Evolutionary conservation across 2,329 filamentous ascomycete genomes (phyloP).

Genomic region (Fusarium nisikadoi): DNA sequence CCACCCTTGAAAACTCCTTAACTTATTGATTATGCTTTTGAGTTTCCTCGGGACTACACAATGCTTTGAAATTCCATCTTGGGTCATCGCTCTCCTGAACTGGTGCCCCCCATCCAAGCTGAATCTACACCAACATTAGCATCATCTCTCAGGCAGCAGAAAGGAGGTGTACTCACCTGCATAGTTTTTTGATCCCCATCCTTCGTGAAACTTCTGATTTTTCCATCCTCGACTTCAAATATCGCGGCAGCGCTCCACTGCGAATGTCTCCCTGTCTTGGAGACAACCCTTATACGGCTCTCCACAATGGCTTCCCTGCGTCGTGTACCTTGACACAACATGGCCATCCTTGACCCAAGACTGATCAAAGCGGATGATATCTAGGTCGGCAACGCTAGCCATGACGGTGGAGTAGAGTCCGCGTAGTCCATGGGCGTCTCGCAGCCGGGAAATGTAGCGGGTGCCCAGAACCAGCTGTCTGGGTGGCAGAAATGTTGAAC

Average conservation of each 20-base stretch:
- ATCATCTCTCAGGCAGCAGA: background rate
- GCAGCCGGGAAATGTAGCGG: constrained; percentile 29
- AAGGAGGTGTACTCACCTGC: background rate
- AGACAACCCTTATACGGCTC: constrained; percentile 39
- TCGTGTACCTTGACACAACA: constrained; percentile 40
- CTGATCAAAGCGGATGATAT: constrained; percentile 39
- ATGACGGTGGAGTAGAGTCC: constrained; percentile 38
- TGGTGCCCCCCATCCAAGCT: constrained; percentile 41
- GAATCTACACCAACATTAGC: constrained; percentile 27
- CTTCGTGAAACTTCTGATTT: constrained; percentile 27
- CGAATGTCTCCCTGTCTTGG: constrained; percentile 30
- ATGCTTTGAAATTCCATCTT: constrained; percentile 34
- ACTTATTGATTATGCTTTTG: constrained; percentile 5
- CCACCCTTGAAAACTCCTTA: background rate
- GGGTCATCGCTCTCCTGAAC: constrained; percentile 37
- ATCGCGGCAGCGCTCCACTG: constrained; percentile 35
- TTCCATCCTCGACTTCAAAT: constrained; percentile 38
- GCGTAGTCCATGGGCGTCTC: constrained; percentile 38
- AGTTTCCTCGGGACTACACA: constrained; percentile 20
- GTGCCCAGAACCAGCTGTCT: constrained; percentile 34
- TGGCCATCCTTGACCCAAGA: constrained; percentile 40
- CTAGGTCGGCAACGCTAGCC: constrained; percentile 35
- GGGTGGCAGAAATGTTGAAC: constrained; percentile 23
- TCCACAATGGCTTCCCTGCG: constrained; percentile 37
- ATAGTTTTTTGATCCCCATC: constrained; percentile 31